phyloP scores from a whole-genome alignment of 2,329 filamentous ascomycete species.

The Xylariaceae sp. region DNA sequence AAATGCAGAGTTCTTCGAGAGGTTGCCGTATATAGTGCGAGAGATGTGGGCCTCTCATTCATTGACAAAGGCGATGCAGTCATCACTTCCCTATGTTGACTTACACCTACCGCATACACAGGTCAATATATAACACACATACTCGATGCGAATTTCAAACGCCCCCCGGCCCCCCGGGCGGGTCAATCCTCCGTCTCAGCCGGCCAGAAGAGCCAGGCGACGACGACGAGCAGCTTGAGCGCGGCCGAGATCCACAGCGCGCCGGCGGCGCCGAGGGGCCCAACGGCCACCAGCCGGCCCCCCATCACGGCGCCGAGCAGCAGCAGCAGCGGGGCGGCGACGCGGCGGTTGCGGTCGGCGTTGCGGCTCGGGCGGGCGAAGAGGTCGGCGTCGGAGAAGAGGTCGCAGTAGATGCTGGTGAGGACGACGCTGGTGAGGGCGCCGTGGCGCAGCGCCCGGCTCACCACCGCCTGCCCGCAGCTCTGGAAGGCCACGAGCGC shows the following conservation, averaged over 20 bases:
- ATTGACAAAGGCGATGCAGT: no score
- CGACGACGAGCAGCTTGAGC: conserved; percentile 48
- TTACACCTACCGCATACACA: no score
- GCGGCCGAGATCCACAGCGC: conserved; percentile 53
- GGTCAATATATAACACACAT: no score
- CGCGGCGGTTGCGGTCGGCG: conserved; percentile 42
- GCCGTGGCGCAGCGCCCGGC: conserved; percentile 60
- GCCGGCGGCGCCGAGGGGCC: conserved; percentile 38
- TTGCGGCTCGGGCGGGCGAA: conserved; percentile 35
- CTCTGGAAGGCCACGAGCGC: conserved; percentile 68
- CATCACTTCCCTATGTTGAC: no score
- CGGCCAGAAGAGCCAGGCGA: conserved; percentile 56
- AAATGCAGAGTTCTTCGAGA: no score
- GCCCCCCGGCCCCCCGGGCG: no score
- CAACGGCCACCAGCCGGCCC: conserved; percentile 42
- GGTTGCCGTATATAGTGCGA: no score
- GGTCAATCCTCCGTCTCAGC: conserved; percentile 31
- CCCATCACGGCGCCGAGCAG: conserved; percentile 42
- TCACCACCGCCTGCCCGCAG: conserved; percentile 70
- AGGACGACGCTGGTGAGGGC: conserved; percentile 71
- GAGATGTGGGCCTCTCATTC: no score
- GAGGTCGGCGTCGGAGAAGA: conserved; percentile 58
- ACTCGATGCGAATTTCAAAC: no score
- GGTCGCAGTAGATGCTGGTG: conserved; percentile 74
- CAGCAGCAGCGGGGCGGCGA: conserved; percentile 41